Percentiles rank a stretch among this genome's conserved stretches.
These are phyloP conservation scores for Pleodorina starrii DNA, from an alignment of 139 green algal genomes.

Conservation along the genomic window DNA sequence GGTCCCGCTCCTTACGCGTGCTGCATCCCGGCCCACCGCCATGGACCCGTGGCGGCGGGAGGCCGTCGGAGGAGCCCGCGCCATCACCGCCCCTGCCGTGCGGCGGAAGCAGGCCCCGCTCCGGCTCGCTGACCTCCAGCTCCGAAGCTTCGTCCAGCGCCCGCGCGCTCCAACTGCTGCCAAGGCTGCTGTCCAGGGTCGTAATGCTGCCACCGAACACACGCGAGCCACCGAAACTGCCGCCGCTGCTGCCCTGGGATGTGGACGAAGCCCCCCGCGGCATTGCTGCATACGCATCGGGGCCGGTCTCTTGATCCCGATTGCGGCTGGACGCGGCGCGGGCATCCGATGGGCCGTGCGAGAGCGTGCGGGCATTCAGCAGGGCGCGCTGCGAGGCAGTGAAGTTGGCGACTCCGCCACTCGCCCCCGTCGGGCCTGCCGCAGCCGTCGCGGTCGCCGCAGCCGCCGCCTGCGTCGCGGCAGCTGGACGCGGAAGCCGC, in stretches of 20 bases:
- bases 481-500: background rate
- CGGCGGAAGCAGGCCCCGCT: no score
- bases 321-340: background rate
- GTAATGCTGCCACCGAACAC: constrained; percentile 16
- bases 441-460: no score
- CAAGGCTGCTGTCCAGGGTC: background rate
- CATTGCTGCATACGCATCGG: background rate
- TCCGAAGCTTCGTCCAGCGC: constrained; percentile 23
- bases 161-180: background rate
- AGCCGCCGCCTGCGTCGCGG: no score
- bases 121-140: no score
- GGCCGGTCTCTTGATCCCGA: no score
- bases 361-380: background rate
- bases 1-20: no score
- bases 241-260: background rate
- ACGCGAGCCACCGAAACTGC: background rate
- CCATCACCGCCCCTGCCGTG: no score
- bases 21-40: no score
- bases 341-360: background rate
- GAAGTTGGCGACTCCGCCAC: no score
- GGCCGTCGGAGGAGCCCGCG: no score
- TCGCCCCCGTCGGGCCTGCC: no score
- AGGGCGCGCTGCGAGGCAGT: constrained; percentile 15
- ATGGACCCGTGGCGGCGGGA: no score
- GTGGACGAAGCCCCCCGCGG: background rate